Evolutionary conservation across 2,329 filamentous ascomycete species (phyloP).

Genomic region (Hypoxylon sp.): DNA sequence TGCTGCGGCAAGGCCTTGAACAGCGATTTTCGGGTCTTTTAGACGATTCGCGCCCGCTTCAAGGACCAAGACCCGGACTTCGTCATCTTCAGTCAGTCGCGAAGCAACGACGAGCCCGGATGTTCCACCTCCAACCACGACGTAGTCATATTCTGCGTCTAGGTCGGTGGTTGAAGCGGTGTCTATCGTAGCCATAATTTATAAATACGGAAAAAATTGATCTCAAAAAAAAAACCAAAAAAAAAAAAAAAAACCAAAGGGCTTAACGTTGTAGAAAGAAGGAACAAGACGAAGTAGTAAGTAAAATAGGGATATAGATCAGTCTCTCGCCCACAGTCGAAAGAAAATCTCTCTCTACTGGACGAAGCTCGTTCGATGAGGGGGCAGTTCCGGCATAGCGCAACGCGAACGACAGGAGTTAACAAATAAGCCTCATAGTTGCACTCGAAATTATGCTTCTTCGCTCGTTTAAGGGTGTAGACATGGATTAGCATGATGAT

Average conservation of each 20-base stretch:
- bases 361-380: background rate
- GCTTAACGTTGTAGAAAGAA: background rate
- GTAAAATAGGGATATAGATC: background rate
- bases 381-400: background rate
- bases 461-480: background rate
- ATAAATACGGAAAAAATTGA: background rate
- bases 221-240: no score
- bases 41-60: constrained; percentile 32
- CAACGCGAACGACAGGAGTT: background rate
- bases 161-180: constrained; percentile 7
- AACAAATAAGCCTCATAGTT: constrained; percentile 14
- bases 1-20: constrained; percentile 21
- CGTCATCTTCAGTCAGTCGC: constrained; percentile 35
- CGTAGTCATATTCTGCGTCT: constrained; percentile 30
- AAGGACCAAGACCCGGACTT: constrained; percentile 51
- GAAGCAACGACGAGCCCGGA: constrained; percentile 38
- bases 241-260: no score
- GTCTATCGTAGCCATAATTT: constrained; percentile 5
- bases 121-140: constrained; percentile 38
- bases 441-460: background rate
- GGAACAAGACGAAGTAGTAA: background rate
- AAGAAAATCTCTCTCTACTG: background rate
- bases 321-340: background rate
- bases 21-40: constrained; percentile 20
- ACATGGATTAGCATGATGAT: constrained; percentile 1